Base-by-base conservation (phyloP, 2,329 filamentous ascomycete species). In the Talaromyces piceae region DNA sequence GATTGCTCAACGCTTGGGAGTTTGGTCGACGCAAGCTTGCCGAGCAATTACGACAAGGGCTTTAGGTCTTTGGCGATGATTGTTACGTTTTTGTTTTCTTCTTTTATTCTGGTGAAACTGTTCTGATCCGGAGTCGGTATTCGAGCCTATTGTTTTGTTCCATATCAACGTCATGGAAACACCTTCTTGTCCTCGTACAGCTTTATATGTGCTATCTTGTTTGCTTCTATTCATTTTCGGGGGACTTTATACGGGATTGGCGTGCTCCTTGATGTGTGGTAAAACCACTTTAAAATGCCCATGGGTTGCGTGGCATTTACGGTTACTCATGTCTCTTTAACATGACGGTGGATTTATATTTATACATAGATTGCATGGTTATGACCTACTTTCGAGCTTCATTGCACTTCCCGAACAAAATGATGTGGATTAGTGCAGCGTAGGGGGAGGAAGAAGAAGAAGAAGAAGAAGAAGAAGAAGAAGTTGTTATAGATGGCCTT, bases 1-100 rank as follows among this genome's bases (percentile, higher is more conserved):
- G 91, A 47, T 82, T 97, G 69, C 84, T 95, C 72, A 96, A 95
- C 73, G 78, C 91, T 59, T 93, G 91, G 71, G 88, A 95, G 69
- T 86, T 96, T 68, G 91, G 91, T 67, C 94, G 93, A 78, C 85
- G 86, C 63, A 91, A 95, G 73, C 73, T 95, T 65, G 87, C 88
- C 41, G 91, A 96, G 73, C 86, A 90, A 79, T 77, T 96, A 78
- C 83, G 91, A 67, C 88, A 94, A 71, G 87, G 88, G 18, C 71
- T 90, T 69, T 89, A 73, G n/a, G 12, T 28, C 27, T 2, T 26
- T 39, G n/a, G n/a, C n/a, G n/a, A n/a, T 25, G 26, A 39, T 27
- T 18, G 25, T 18, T 16, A 26, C 27, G 20, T 33, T 41, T 47
- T 3, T 45, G 51, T 46, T 45, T 50, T 23, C 48, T 44, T 43